These are phyloP conservation scores for Moesziomyces antarcticus DNA, from an alignment of 1,284 basidiomycete species.

Conservation along the genomic window DNA sequence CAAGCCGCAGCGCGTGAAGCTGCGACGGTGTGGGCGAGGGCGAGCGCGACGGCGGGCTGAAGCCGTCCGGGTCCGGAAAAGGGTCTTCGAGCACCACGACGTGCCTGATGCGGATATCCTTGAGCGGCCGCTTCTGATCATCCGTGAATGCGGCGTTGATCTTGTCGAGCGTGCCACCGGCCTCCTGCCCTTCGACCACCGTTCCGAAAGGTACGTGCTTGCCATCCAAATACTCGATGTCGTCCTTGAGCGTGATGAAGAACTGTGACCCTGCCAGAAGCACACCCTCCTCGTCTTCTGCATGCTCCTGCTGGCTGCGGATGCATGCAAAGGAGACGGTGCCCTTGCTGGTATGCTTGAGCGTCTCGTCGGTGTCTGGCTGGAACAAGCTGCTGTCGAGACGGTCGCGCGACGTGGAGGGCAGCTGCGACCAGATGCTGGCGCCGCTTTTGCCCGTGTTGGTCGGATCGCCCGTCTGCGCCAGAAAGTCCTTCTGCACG, in stretches of 20 bases:
- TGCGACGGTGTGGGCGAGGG: slow-evolving; percentile 72
- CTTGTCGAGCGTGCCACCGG: slow-evolving; percentile 79
- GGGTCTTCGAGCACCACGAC: slow-evolving; percentile 96
- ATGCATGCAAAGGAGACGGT: slow-evolving; percentile 75
- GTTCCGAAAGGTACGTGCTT: slow-evolving; percentile 95
- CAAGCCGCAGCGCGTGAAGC: slow-evolving; percentile 73
- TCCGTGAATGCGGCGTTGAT: slow-evolving; percentile 91
- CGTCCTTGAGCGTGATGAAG: slow-evolving; percentile 90
- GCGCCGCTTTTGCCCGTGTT: slow-evolving; percentile 83
- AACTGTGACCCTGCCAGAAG: slow-evolving; percentile 94
- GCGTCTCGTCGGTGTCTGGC: slow-evolving; percentile 78
- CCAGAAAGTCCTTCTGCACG: slow-evolving; percentile 97
- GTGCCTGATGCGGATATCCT: slow-evolving; percentile 86
- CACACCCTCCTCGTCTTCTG: slow-evolving; percentile 74
- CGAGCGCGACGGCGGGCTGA: slow-evolving; percentile 76
- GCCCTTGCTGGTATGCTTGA: slow-evolving; percentile 87
- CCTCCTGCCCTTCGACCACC: slow-evolving; percentile 90
- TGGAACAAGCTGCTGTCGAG: slow-evolving; percentile 78
- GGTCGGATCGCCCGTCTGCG: slow-evolving; percentile 93
- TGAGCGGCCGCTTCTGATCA: slow-evolving; percentile 86
- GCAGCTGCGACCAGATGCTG: slow-evolving; percentile 66
- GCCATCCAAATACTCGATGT: slow-evolving; percentile 93
- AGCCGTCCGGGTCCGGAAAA: slow-evolving; percentile 80
- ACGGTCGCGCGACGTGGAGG: slow-evolving; percentile 53
- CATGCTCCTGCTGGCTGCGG: slow-evolving; percentile 38